Percentiles rank a stretch among this genome's conserved stretches.
Conservation (phyloP, 768 basidiomycete species). For the Lactarius evosmus region DNA sequence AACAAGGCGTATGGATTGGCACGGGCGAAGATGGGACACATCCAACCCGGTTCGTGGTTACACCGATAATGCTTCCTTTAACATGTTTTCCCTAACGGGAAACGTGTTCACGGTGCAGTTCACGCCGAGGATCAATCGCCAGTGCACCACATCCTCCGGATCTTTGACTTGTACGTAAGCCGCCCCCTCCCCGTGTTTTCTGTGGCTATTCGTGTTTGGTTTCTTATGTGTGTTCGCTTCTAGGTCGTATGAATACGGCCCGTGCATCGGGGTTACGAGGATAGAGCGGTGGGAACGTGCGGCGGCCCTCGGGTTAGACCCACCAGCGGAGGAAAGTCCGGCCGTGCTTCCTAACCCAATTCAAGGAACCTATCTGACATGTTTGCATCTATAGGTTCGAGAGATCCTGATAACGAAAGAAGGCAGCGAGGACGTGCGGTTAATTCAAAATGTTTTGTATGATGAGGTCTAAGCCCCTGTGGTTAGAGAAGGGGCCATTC, state of each 20-base stretch:
- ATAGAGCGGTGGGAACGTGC: slow-evolving; percentile 89
- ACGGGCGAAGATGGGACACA: slow-evolving; percentile 27
- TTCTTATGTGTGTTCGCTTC: slow-evolving; percentile 14
- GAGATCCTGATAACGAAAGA: slow-evolving; percentile 24
- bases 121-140: slow-evolving; percentile 59
- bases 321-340: slow-evolving; percentile 66
- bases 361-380: neutral
- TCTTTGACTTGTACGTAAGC: slow-evolving; percentile 74
- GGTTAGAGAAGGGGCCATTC: neutral
- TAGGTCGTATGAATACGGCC: slow-evolving; percentile 78
- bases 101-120: slow-evolving; percentile 41
- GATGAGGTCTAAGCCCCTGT: slow-evolving; percentile 25
- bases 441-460: slow-evolving; percentile 22
- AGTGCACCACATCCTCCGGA: slow-evolving; percentile 68
- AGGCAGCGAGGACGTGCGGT: slow-evolving; percentile 17
- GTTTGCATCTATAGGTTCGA: slow-evolving; percentile 11
- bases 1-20: slow-evolving; percentile 24
- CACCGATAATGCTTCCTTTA: neutral
- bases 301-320: slow-evolving; percentile 68
- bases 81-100: slow-evolving; percentile 1
- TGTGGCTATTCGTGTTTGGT: neutral
- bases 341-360: too few species aligned
- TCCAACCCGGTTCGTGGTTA: slow-evolving; percentile 25
- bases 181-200: too few species aligned
- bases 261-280: slow-evolving; percentile 74